Percentiles rank a stretch among this genome's conserved stretches.
Conservation (phyloP, 345 rosid species). For the Microthlaspi erraticum region DNA sequence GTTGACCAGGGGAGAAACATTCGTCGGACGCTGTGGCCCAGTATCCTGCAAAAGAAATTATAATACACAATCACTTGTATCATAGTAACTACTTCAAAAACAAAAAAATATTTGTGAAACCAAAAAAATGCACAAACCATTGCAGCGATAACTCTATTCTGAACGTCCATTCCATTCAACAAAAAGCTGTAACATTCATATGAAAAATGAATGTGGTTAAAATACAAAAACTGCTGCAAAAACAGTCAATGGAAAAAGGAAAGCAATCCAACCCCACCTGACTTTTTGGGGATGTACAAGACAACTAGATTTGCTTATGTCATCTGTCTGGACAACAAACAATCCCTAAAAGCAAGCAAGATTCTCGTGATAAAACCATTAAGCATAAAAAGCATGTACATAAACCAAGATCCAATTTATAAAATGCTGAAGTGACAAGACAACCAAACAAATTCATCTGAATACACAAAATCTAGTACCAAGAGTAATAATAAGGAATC, state of each 20-base stretch:
- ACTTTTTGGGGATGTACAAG: slow-evolving; percentile 75
- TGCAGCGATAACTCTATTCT: slow-evolving; percentile 56
- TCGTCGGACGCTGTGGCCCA: slow-evolving; percentile 83
- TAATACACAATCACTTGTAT: slow-evolving; percentile 17
- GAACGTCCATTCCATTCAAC: slow-evolving; percentile 72
- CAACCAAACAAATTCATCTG: neutral
- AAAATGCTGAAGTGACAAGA: slow-evolving; percentile 21
- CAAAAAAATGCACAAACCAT: slow-evolving; percentile 58
- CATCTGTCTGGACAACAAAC: slow-evolving; percentile 70
- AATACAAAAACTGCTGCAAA: slow-evolving; percentile 15
- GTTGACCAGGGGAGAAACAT: slow-evolving; percentile 64
- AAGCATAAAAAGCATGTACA: slow-evolving; percentile 1
- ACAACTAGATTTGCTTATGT: slow-evolving; percentile 76
- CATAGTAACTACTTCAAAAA: slow-evolving; percentile 8
- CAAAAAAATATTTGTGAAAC: slow-evolving; percentile 5
- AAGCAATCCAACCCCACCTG: slow-evolving; percentile 57
- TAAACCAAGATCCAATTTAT: neutral
- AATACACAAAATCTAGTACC: slow-evolving; percentile 17
- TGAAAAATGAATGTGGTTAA: slow-evolving; percentile 24
- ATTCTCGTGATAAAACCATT: slow-evolving; percentile 2
- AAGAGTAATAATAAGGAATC: slow-evolving; percentile 4
- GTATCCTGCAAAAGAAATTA: slow-evolving; percentile 57
- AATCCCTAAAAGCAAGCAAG: slow-evolving; percentile 53
- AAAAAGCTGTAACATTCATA: slow-evolving; percentile 62
- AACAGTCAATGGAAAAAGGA: slow-evolving; percentile 3